A percentile compares a stretch with the other conserved stretches of the same genome.
phyloP scores from a whole-genome alignment of 1,284 basidiomycete genomes.

The Austroboletus niveus region DNA sequence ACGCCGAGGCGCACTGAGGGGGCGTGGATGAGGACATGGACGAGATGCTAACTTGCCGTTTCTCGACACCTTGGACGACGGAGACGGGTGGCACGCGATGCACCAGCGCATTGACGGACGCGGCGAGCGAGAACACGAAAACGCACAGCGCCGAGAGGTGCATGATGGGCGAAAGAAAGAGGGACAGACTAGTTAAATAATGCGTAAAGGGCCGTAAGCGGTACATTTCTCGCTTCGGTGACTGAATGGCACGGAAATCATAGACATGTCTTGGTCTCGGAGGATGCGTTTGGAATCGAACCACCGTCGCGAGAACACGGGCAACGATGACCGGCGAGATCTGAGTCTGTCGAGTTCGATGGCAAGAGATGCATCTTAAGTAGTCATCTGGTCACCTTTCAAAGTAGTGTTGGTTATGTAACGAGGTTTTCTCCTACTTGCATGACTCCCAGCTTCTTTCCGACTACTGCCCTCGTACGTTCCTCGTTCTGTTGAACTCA shows the following conservation, averaged over 20 bases:
- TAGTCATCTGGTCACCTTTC: too few relatives aligned
- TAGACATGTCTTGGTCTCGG: neutral
- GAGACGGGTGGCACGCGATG: slow-evolving; percentile 1
- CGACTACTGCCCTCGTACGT: slow-evolving; percentile 62
- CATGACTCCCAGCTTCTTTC: slow-evolving; percentile 62
- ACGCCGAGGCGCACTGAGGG: slow-evolving; percentile 35
- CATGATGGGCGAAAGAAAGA: slow-evolving; percentile 16
- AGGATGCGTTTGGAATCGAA: neutral
- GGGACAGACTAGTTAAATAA: neutral
- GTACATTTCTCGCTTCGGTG: neutral
- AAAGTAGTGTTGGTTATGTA: neutral
- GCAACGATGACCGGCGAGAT: too few relatives aligned
- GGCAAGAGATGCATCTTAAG: too few relatives aligned
- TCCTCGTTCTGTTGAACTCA: neutral
- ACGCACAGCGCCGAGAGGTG: neutral
- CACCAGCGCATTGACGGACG: slow-evolving; percentile 1
- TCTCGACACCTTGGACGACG: neutral
- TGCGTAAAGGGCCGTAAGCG: slow-evolving; percentile 4
- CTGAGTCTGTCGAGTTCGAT: too few relatives aligned
- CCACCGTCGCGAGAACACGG: neutral
- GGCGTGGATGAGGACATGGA: slow-evolving; percentile 24
- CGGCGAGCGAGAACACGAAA: slow-evolving; percentile 6
- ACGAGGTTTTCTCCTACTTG: neutral
- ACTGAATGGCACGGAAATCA: neutral
- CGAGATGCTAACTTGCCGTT: slow-evolving; percentile 17